Evolutionary conservation across 2,329 filamentous ascomycete genomes (phyloP).

Genomic region (Colletotrichum nymphaeae): DNA sequence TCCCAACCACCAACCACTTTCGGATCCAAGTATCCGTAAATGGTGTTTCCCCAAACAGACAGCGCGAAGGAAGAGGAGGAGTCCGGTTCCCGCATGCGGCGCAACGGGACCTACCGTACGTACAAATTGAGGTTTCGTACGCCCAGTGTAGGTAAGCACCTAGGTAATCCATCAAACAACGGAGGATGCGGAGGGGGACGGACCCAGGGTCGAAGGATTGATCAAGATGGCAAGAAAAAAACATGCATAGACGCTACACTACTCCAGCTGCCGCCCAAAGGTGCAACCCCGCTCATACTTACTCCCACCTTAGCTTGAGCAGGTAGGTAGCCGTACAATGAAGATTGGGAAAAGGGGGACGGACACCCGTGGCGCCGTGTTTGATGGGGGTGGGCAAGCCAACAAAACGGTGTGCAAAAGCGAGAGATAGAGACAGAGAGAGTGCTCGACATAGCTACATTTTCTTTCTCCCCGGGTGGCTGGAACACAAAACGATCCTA

Average conservation of each 20-base stretch:
- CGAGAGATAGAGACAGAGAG: too few species aligned
- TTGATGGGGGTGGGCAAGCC: background rate
- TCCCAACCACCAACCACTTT: background rate
- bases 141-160: too few species aligned
- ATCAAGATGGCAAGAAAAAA: background rate
- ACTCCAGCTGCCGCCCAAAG: background rate
- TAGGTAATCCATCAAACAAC: too few species aligned
- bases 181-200: too few species aligned
- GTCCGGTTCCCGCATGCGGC: slow-evolving; percentile 7
- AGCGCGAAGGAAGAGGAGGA: background rate
- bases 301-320: background rate
- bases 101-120: background rate
- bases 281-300: background rate
- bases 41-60: background rate
- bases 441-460: background rate
- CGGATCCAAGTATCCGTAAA: background rate
- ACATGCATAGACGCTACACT: background rate
- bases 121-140: background rate
- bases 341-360: background rate
- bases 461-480: background rate
- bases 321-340: background rate
- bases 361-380: too few species aligned
- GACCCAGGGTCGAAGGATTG: background rate
- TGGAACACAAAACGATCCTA: background rate
- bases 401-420: background rate